Percentiles rank a stretch among this genome's conserved stretches.
Conservation (phyloP, 2,329 filamentous ascomycete genomes). For the Ceratocystis papillata region DNA sequence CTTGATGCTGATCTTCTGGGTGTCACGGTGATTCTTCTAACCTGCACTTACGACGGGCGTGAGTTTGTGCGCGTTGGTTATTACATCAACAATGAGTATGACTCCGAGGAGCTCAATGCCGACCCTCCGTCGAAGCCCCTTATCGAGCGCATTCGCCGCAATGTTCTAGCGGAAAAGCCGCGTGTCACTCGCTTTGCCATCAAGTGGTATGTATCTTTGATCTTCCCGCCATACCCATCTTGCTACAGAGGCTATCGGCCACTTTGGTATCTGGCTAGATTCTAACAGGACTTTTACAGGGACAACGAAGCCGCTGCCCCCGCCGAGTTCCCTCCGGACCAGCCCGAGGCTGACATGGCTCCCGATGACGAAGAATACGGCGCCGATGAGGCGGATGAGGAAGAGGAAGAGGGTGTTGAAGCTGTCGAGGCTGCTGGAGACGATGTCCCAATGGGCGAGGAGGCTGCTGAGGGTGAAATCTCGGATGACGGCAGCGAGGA, state of each 20-base stretch:
- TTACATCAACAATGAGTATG: slow-evolving; percentile 99
- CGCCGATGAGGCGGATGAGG: slow-evolving; percentile 59
- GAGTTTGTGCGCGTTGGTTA: slow-evolving; percentile 98
- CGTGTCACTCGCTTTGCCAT: slow-evolving; percentile 95
- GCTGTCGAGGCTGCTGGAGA: slow-evolving; percentile 43
- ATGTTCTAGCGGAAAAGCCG: slow-evolving; percentile 92
- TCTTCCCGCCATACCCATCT: neutral
- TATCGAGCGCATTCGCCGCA: slow-evolving; percentile 83
- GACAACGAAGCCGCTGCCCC: slow-evolving; percentile 96
- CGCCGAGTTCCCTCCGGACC: slow-evolving; percentile 90
- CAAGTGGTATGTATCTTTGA: slow-evolving; percentile 63
- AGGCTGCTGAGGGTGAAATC: slow-evolving; percentile 46
- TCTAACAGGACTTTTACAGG: slow-evolving; percentile 42
- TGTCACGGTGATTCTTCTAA: slow-evolving; percentile 92
- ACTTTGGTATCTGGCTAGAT: too few relatives aligned
- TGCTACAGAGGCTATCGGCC: neutral
- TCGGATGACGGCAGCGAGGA: slow-evolving; percentile 70
- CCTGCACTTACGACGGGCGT: slow-evolving; percentile 88
- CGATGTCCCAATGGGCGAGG: slow-evolving; percentile 39
- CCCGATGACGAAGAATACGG: slow-evolving; percentile 86
- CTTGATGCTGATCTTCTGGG: slow-evolving; percentile 91
- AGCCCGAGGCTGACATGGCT: slow-evolving; percentile 82
- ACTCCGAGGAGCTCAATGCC: slow-evolving; percentile 74
- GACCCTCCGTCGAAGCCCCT: slow-evolving; percentile 88
- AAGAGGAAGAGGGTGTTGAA: slow-evolving; percentile 48